Base-by-base conservation (phyloP, 805 yeast genomes). In the Monosporozyma aerobia region DNA sequence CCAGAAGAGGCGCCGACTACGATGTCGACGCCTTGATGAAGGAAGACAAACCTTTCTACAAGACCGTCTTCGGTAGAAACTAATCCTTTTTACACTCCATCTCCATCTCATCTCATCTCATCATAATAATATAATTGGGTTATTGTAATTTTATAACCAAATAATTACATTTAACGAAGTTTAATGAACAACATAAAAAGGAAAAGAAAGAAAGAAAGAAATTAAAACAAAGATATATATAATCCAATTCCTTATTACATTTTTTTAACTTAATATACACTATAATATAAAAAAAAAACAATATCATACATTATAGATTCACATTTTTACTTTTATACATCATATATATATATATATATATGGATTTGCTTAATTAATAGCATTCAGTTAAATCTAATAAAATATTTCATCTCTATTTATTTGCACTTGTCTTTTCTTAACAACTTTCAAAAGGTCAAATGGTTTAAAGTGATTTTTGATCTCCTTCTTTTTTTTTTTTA, bases 1-100 rank as follows among this genome's bases (percentile, higher is more conserved):
- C 72, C 33, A 59, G 67, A 65, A 65, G 70, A 59, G 66, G 58
- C 27, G 56, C 56, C 13, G 65, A 59, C 23, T 66, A 66, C 54
- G 58, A 66, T 51, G 62, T 55, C 32, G 66, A 63, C 10, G 64
- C 58, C 10, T 54, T 64, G 50, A 56, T 54, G 41, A 62, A 63
- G 48, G 70, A 66, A 48, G 65, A 64, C 47, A 57, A 56, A 51
- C 69, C 68, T 49, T 59, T 61, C 51, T 67, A 61, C 59, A 66
- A 64, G 57, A 60, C 56, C 53, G 32, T 61, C 3, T 51, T 54
- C 27, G 35, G 32, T 16, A 44, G 44, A 48, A 51, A 41, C 11
- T 47, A 23, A 39, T 45, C 25, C 33, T 41, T n/a, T n/a, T n/a
- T n/a, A n/a, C n/a, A n/a, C n/a, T n/a, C n/a, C n/a, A n/a, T n/a